A percentile compares a stretch with the other conserved stretches of the same genome.
phyloP scores from a whole-genome alignment of 495 filamentous ascomycete genomes.

The Mytilinidion resinicola region DNA sequence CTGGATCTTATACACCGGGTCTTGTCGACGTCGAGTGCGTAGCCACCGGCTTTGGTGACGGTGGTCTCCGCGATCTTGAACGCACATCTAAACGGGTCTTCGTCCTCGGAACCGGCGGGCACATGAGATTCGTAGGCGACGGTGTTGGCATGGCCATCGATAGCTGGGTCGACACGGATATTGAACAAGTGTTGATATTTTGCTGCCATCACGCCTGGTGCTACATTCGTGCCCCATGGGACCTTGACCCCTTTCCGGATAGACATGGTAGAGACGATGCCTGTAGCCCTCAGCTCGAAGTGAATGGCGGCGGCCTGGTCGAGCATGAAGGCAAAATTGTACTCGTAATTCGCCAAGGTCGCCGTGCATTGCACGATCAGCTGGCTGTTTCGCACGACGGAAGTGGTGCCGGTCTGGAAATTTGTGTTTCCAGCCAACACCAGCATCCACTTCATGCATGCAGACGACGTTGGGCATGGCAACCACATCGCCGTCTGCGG shows the following conservation, averaged over 20 bases:
- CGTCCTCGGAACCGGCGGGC: slow-evolving; percentile 1
- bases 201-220: slow-evolving; percentile 21
- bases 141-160: slow-evolving; percentile 21
- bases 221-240: slow-evolving; percentile 21
- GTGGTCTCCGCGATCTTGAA: slow-evolving; percentile 6
- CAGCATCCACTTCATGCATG: slow-evolving; percentile 30
- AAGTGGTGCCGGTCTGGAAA: slow-evolving; percentile 12
- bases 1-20: slow-evolving; percentile 26
- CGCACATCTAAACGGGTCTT: slow-evolving; percentile 23
- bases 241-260: slow-evolving; percentile 13
- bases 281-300: slow-evolving; percentile 28
- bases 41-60: slow-evolving; percentile 10
- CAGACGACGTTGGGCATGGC: slow-evolving; percentile 26
- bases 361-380: slow-evolving; percentile 27
- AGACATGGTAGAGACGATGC: slow-evolving; percentile 25
- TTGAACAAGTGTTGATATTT: slow-evolving; percentile 30
- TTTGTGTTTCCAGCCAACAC: slow-evolving; percentile 35
- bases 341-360: slow-evolving; percentile 32
- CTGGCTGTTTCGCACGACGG: slow-evolving; percentile 18
- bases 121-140: slow-evolving; percentile 18
- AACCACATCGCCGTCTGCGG: slow-evolving; percentile 13
- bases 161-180: slow-evolving; percentile 23
- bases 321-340: slow-evolving; percentile 28
- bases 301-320: slow-evolving; percentile 22
- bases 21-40: slow-evolving; percentile 10